Evolutionary conservation across 495 filamentous ascomycete species (phyloP).

Genomic region (Aspergillus taichungensis): DNA sequence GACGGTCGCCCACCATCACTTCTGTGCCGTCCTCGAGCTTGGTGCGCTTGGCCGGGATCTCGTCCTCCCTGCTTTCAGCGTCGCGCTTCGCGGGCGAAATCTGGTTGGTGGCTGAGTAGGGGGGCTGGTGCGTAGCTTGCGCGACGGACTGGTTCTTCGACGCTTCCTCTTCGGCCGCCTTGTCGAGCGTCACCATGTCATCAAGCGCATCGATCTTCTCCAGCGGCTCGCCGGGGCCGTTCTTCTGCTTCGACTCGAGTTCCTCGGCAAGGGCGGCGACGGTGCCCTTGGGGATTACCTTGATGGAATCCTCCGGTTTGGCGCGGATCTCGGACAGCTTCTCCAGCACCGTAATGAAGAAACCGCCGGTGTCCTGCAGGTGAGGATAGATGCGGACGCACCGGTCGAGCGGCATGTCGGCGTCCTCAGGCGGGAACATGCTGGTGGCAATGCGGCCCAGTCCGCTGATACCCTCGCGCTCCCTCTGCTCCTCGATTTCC

Average conservation of each 20-base stretch:
- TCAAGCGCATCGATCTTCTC: constrained; percentile 46
- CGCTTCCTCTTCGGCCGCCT: constrained; percentile 23
- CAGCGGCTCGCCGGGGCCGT: constrained; percentile 28
- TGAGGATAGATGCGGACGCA: constrained; percentile 94
- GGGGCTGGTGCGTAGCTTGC: constrained; percentile 30
- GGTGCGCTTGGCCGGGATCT: constrained; percentile 36
- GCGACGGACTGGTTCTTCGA: constrained; percentile 39
- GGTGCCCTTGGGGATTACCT: constrained; percentile 43
- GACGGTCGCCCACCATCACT: constrained; percentile 39
- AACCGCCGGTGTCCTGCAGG: constrained; percentile 89
- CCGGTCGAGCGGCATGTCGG: constrained; percentile 66
- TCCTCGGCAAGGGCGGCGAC: constrained; percentile 49
- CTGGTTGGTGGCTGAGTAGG: constrained; percentile 28
- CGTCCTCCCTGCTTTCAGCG: constrained; percentile 32
- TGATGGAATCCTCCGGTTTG: constrained; percentile 61
- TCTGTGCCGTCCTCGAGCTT: constrained; percentile 40
- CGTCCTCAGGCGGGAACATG: constrained; percentile 71
- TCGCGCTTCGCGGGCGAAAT: constrained; percentile 28
- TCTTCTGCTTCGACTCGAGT: constrained; percentile 38
- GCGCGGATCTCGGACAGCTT: constrained; percentile 83
- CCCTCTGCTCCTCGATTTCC: constrained; percentile 59
- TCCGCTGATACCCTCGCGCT: constrained; percentile 46
- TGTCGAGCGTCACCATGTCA: constrained; percentile 31
- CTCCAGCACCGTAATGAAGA: constrained; percentile 93
- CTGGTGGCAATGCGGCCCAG: constrained; percentile 57